A percentile compares a stretch with the other conserved stretches of the same genome.
Evolutionary conservation across 2,329 filamentous ascomycete genomes (phyloP).

Genomic region (Epichloe gansuensis): DNA sequence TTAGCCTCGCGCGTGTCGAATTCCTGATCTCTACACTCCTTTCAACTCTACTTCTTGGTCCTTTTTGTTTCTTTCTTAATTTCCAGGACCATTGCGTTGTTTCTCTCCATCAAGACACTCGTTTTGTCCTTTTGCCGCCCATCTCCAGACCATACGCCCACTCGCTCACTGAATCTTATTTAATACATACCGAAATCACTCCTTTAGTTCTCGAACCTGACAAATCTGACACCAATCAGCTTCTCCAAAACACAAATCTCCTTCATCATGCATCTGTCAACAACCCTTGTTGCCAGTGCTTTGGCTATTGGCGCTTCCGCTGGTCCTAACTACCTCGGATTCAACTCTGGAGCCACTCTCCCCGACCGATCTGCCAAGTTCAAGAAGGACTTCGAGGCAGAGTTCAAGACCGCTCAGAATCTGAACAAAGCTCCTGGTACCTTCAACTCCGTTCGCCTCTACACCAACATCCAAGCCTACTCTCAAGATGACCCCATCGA

Average conservation of each 20-base stretch:
- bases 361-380: constrained; percentile 39
- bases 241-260: too few relatives aligned
- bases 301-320: constrained; percentile 28
- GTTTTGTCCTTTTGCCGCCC: not conserved
- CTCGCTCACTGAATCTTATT: not conserved
- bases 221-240: too few relatives aligned
- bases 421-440: constrained; percentile 32
- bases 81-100: not conserved
- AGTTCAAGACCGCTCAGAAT: constrained; percentile 30
- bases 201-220: too few relatives aligned
- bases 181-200: too few relatives aligned
- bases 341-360: constrained; percentile 38
- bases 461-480: constrained; percentile 55
- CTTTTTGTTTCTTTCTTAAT: not conserved
- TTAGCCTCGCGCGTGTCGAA: not conserved
- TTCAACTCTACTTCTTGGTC: not conserved
- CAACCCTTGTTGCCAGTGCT: constrained; percentile 25
- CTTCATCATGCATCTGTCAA: constrained; percentile 27
- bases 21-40: not conserved
- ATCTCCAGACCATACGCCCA: not conserved
- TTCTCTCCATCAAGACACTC: not conserved
- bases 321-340: constrained; percentile 37
- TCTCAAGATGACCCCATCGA: constrained; percentile 64
- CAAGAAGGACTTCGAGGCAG: constrained; percentile 34
- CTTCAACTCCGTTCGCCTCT: constrained; percentile 49